A percentile compares a stretch with the other conserved stretches of the same genome.
Evolutionary conservation across 2,329 filamentous ascomycete species (phyloP).

Genomic region (Claviceps pusilla): DNA sequence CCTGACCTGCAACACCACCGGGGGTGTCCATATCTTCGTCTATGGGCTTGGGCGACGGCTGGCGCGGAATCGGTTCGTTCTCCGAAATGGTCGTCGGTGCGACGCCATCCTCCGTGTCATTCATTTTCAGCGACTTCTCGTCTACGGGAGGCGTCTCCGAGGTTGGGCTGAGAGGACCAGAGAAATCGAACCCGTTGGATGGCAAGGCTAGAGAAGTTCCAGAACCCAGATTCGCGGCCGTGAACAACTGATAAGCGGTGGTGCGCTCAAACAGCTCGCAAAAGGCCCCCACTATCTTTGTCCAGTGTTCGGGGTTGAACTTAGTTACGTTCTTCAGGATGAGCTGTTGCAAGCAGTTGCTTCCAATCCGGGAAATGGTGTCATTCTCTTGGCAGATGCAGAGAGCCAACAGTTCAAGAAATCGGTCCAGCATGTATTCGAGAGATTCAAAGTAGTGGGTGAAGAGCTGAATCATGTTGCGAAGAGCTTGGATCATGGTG

Average conservation of each 20-base stretch:
- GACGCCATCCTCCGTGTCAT: constrained; percentile 31
- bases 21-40: constrained; percentile 22
- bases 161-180: constrained; percentile 27
- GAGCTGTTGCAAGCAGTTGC: constrained; percentile 91
- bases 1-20: constrained; percentile 19
- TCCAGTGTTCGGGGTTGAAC: constrained; percentile 77
- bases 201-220: constrained; percentile 36
- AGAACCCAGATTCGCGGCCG: constrained; percentile 49
- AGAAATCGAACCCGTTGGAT: constrained; percentile 37
- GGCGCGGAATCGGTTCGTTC: constrained; percentile 18
- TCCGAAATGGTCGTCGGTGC: constrained; percentile 11
- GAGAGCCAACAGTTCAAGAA: constrained; percentile 80
- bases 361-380: constrained; percentile 92
- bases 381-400: constrained; percentile 99
- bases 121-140: constrained; percentile 46
- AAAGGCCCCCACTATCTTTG: constrained; percentile 86
- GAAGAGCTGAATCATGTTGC: constrained; percentile 97
- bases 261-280: constrained; percentile 90
- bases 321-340: constrained; percentile 94
- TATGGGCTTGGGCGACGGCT: constrained; percentile 13
- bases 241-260: constrained; percentile 89
- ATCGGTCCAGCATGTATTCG: constrained; percentile 97
- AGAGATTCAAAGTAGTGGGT: constrained; percentile 95
- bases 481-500: constrained; percentile 95
- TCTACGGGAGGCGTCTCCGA: constrained; percentile 26